Evolutionary conservation across 345 rosid genomes (phyloP).

Genomic region (Lumnitzera littorea): DNA sequence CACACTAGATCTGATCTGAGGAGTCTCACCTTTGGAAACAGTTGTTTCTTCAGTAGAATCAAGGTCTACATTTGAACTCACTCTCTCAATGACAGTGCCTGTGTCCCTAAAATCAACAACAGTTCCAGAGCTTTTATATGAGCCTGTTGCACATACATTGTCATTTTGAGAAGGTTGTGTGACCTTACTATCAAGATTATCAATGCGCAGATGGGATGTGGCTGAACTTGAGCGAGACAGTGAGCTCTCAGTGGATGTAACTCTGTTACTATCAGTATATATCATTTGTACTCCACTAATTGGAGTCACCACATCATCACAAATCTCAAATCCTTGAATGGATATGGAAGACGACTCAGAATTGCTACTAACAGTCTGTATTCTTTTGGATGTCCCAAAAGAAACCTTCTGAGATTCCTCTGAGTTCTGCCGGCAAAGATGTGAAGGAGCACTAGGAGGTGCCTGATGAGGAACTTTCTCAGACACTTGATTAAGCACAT

Average conservation of each 20-base stretch:
- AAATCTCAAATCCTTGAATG: conserved; percentile 67
- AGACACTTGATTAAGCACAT: conserved; percentile 24
- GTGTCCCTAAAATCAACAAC: conserved; percentile 23
- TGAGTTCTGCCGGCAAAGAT: conserved; percentile 19
- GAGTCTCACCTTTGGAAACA: conserved; percentile 20
- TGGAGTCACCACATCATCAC: conserved; percentile 73
- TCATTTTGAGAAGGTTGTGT: conserved; percentile 21
- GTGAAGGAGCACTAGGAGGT: conserved; percentile 16
- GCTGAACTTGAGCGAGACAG: conserved; percentile 30
- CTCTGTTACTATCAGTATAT: conserved; percentile 26
- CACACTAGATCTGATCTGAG: conserved; percentile 21
- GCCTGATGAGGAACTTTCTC: conserved; percentile 27
- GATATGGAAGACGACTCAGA: conserved; percentile 74
- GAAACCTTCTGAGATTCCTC: conserved; percentile 35
- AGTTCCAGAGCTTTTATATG: conserved; percentile 27
- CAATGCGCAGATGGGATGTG: conserved; percentile 18
- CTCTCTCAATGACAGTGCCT: conserved; percentile 15
- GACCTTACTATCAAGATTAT: conserved; percentile 22
- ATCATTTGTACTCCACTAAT: conserved; percentile 29
- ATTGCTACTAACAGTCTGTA: conserved; percentile 68
- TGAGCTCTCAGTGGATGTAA: conserved; percentile 22
- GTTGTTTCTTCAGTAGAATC: conserved; percentile 29
- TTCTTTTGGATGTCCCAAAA: conserved; percentile 35
- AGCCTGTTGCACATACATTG: conserved; percentile 22
- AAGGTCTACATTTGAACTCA: conserved; percentile 15